Evolutionary conservation across 2,329 filamentous ascomycete genomes (phyloP).

Genomic region (Epichloe gansuensis): DNA sequence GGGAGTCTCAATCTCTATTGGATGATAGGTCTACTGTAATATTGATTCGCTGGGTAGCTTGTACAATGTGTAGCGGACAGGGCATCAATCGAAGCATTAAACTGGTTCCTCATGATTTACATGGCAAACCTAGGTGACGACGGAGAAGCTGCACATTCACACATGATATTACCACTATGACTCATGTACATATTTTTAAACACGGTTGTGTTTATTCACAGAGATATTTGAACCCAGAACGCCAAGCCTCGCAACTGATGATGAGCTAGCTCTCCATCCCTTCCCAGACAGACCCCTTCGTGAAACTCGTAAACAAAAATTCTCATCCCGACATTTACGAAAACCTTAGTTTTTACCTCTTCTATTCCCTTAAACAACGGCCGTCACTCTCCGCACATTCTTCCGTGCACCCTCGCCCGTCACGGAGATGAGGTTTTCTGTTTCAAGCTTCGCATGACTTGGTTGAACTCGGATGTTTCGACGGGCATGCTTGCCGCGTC

Average conservation of each 20-base stretch:
- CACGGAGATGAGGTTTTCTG: slow-evolving; percentile 71
- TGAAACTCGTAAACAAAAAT: background rate
- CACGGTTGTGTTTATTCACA: too few relatives aligned
- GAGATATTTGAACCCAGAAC: background rate
- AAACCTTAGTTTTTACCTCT: too few relatives aligned
- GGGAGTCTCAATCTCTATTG: too few relatives aligned
- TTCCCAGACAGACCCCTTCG: background rate
- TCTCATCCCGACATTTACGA: background rate
- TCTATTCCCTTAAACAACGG: slow-evolving; percentile 21
- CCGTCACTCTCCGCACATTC: slow-evolving; percentile 64
- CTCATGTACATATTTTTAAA: too few relatives aligned
- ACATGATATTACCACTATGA: too few relatives aligned
- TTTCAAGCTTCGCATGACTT: slow-evolving; percentile 67
- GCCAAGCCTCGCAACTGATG: background rate
- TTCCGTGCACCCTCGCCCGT: slow-evolving; percentile 75
- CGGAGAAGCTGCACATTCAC: too few relatives aligned
- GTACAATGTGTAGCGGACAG: background rate
- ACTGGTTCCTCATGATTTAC: too few relatives aligned
- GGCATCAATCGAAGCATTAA: too few relatives aligned
- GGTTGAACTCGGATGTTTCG: slow-evolving; percentile 70
- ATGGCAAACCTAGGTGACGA: too few relatives aligned
- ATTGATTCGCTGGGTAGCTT: background rate
- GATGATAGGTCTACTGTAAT: too few relatives aligned
- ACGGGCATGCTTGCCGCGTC: slow-evolving; percentile 61
- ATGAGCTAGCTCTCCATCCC: background rate